Evolutionary conservation across 2,329 filamentous ascomycete species (phyloP), one percentile per base, ranked within the genome.

Genomic region (Juglanconis sp.): DNA sequence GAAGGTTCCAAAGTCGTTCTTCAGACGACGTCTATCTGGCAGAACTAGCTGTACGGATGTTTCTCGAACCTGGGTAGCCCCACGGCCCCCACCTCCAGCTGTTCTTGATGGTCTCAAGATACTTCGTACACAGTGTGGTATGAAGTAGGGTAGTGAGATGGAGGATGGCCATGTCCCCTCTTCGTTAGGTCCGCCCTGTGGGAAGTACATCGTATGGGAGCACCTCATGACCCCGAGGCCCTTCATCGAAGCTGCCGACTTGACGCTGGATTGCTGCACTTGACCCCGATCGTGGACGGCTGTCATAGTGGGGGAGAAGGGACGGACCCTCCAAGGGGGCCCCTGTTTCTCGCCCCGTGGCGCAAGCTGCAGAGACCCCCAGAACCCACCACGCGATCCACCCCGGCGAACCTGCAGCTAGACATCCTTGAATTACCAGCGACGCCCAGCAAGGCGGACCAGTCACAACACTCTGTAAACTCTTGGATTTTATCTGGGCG

Each of bases 391-490:
- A 49, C 34, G 15, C 40, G 56, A 49, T 50, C 50, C 57, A 56
- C 57, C 51, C 36, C 46, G 3, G 32, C 48, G n/a, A 56, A 44
- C 44, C 49, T 56, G 57, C 52, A 60, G 46, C 52, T 51, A 60
- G 54, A 53, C 46, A 51, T 55, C 51, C 44, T 59, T 55, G 57
- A 34, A 46, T 49, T 32, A 32, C 50, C 11, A 59, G 24, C 24
- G 42, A 48, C 56, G 56, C 50, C 38, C 38, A 42, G 38, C 38
- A 42, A 42, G 38, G 24, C 42, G 44, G 35, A 32, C 35, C n/a
- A 51, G 52, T 46, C 52, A 24, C 48, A 48, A 34, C 40, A 13
- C 46, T 53, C 46, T 56, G 54, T 46, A 42, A 11, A 47, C 24
- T 17, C 3, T 11, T 36, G 24, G 24, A 24, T 24, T 11, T 53